Conservation (phyloP, 371 early-diverging fungal genomes). For the Mortierella sp. region DNA sequence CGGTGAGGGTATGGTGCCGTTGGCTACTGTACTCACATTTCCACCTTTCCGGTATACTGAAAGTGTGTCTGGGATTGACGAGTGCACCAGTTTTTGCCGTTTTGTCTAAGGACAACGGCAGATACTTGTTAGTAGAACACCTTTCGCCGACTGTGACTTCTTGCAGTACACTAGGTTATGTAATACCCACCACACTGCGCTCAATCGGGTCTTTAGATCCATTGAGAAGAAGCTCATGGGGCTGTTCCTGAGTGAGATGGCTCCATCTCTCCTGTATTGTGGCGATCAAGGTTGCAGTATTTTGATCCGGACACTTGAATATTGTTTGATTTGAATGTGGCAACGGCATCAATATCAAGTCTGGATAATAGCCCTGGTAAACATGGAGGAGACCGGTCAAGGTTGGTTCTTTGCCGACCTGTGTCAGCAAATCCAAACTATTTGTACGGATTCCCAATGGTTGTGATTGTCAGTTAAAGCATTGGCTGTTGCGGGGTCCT, state of each 20-base stretch:
- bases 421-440: conserved; percentile 57
- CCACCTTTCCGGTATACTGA: conserved; percentile 39
- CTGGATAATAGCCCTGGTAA: conserved; percentile 58
- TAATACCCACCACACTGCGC: conserved; percentile 12
- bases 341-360: conserved; percentile 52
- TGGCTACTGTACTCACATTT: conserved; percentile 13
- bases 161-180: too few species aligned
- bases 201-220: conserved; percentile 43
- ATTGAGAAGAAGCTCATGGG: not conserved
- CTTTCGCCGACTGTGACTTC: too few species aligned
- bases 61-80: conserved; percentile 34
- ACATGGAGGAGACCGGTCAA: conserved; percentile 58
- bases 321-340: conserved; percentile 31
- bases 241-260: not conserved
- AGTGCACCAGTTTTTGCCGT: conserved; percentile 42
- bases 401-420: conserved; percentile 53
- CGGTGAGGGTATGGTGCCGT: not conserved
- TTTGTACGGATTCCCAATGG: not conserved
- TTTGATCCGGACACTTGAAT: conserved; percentile 59
- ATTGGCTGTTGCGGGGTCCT: too few species aligned
- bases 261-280: conserved; percentile 52
- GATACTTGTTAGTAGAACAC: too few species aligned
- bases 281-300: conserved; percentile 36
- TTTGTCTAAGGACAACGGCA: conserved; percentile 28
- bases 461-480: not conserved